Evolutionary conservation across 108 stramenopile genomes (phyloP).

Genomic region (Discostella pseudostelligera): DNA sequence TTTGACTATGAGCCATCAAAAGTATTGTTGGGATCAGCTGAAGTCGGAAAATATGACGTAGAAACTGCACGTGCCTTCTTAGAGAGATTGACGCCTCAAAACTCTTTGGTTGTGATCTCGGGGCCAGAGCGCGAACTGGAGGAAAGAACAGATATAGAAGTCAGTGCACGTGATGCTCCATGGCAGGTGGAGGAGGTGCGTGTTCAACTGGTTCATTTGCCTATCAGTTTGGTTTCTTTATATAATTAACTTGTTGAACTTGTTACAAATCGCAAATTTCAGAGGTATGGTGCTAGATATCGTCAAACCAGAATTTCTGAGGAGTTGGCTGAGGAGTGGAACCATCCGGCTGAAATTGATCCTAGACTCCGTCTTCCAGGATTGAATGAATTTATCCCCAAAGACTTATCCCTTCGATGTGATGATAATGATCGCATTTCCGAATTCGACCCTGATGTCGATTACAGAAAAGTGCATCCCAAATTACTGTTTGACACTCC

Average conservation of each 20-base stretch:
- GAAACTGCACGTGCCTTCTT: conserved; percentile 65
- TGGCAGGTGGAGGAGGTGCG: conserved; percentile 67
- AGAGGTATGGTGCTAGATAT: conserved; percentile 90
- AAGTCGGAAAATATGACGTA: conserved; percentile 57
- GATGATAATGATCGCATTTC: conserved; percentile 47
- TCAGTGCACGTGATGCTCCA: conserved; percentile 16
- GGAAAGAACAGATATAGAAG: conserved; percentile 27
- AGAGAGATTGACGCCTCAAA: conserved; percentile 69
- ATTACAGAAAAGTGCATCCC: conserved; percentile 49
- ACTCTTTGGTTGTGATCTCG: conserved; percentile 65
- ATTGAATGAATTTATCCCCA: conserved; percentile 78
- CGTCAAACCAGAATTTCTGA: conserved; percentile 46
- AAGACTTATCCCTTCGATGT: conserved; percentile 78
- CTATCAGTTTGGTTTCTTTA: neutral
- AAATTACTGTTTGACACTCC: conserved; percentile 54
- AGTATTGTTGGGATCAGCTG: conserved; percentile 53
- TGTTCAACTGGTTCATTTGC: neutral
- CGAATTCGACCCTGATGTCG: conserved; percentile 40
- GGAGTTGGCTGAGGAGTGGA: conserved; percentile 65
- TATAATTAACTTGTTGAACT: neutral
- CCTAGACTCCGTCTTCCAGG: conserved; percentile 64
- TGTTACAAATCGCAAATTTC: neutral
- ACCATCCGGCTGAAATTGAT: conserved; percentile 52
- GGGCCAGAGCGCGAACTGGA: conserved; percentile 57
- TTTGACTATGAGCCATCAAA: conserved; percentile 66